Conservation (phyloP, 73 alveolate species). For the Paraurostyla sp. region DNA sequence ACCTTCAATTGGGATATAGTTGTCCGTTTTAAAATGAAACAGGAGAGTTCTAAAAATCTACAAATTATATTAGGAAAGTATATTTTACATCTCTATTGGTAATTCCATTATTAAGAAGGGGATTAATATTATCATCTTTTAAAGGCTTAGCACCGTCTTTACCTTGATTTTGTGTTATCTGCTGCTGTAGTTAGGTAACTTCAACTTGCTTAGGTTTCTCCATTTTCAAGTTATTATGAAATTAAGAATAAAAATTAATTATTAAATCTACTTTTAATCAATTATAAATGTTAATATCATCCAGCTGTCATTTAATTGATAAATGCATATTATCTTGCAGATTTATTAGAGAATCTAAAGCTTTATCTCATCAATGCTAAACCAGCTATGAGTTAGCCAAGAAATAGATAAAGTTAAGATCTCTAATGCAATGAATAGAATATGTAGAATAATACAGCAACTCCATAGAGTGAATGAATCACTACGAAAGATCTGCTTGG, state of each 20-base stretch:
- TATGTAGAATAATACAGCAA: neutral
- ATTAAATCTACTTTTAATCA: neutral
- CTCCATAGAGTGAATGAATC: conserved; percentile 4
- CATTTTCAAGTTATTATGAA: neutral
- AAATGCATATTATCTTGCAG: conserved; percentile 32
- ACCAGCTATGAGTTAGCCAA: neutral
- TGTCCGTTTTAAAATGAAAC: conserved; percentile 74
- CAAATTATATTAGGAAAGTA: neutral
- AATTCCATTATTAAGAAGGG: conserved; percentile 64
- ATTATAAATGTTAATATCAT: neutral
- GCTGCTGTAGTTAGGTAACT: too few species aligned
- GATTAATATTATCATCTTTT: conserved; percentile 59
- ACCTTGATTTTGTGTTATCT: too few species aligned
- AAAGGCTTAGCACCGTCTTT: conserved; percentile 5
- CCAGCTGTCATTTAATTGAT: neutral
- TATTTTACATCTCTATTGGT: conserved; percentile 68
- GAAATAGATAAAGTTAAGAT: neutral
- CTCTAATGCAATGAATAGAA: neutral
- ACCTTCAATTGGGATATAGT: conserved; percentile 75
- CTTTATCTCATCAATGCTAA: neutral
- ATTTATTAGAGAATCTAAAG: neutral
- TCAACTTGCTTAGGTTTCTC: conserved; percentile 17
- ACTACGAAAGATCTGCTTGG: neutral
- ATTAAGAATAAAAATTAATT: neutral
- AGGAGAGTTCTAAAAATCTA: conserved; percentile 70